A percentile compares a stretch with the other conserved stretches of the same genome.
phyloP scores from a whole-genome alignment of 2,329 filamentous ascomycete species.

The Fusarium sp. region DNA sequence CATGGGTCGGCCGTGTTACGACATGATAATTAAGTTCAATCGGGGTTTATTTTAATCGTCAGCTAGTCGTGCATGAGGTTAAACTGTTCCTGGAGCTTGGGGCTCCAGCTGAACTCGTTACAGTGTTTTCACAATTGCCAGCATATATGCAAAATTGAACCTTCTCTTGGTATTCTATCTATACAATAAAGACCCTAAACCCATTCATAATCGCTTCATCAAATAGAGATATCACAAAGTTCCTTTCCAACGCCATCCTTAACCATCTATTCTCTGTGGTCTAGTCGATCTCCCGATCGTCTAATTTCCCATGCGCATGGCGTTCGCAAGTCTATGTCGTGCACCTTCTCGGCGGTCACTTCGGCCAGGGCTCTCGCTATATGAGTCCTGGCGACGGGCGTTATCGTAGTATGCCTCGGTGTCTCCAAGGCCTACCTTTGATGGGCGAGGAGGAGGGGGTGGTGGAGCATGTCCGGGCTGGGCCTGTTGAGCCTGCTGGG shows the following conservation, averaged over 20 bases:
- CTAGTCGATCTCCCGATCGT: conserved; percentile 13
- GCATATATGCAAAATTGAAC: neutral
- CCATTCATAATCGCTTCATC: conserved; percentile 35
- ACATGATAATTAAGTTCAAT: conserved; percentile 5
- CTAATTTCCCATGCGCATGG: conserved; percentile 51
- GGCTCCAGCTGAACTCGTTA: neutral
- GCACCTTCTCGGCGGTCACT: conserved; percentile 50
- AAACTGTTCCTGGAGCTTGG: neutral
- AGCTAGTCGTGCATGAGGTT: neutral
- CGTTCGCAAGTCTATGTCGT: conserved; percentile 52
- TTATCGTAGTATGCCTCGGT: conserved; percentile 52
- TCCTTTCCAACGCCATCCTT: conserved; percentile 34
- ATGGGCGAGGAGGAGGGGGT: conserved; percentile 55
- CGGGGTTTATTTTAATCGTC: neutral
- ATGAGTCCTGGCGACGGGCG: conserved; percentile 40
- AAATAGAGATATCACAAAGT: conserved; percentile 36
- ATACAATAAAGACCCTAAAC: conserved; percentile 15
- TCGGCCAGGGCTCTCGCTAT: conserved; percentile 44
- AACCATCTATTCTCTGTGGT: conserved; percentile 7
- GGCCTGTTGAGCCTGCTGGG: conserved; percentile 21
- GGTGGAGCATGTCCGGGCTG: conserved; percentile 49
- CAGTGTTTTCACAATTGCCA: neutral
- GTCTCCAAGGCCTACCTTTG: conserved; percentile 55
- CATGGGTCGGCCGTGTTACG: conserved; percentile 18
- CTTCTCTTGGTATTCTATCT: conserved; percentile 33